Conservation (phyloP, 169 alveolate species). For the Eimeria praecox region DNA sequence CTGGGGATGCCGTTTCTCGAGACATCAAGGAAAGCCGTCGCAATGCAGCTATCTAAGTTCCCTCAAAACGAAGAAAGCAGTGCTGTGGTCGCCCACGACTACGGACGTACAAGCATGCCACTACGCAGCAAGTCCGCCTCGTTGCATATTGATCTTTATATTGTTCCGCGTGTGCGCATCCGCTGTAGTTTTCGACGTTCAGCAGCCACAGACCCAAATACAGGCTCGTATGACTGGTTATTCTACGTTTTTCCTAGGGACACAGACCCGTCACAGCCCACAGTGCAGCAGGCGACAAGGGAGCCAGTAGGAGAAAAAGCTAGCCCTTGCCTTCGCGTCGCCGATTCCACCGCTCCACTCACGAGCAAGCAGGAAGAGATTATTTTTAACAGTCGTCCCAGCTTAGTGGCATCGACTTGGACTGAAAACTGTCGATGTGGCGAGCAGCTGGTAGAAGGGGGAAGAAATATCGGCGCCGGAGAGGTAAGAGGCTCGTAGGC, state of each 20-base stretch:
- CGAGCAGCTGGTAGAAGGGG: not conserved
- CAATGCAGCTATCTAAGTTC: constrained; percentile 11
- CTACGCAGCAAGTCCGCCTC: constrained; percentile 12
- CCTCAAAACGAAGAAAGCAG: not conserved
- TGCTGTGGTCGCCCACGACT: not conserved
- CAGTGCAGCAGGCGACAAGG: not conserved
- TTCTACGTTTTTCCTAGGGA: not conserved
- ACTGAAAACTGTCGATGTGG: not conserved
- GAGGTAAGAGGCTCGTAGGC: not conserved
- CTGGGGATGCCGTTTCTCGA: constrained; percentile 26
- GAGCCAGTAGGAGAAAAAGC: not conserved
- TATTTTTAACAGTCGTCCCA: not conserved
- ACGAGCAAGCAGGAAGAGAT: not conserved
- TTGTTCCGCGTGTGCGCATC: too few relatives aligned
- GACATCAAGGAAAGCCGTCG: not conserved
- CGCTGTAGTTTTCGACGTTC: not conserved
- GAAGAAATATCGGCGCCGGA: not conserved
- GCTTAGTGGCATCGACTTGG: not conserved
- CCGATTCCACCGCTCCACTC: not conserved
- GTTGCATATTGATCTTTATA: not conserved
- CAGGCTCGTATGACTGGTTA: not conserved
- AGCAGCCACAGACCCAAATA: not conserved
- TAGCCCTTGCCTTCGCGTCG: not conserved
- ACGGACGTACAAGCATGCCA: not conserved
- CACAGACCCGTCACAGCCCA: not conserved